A percentile compares a stretch with the other conserved stretches of the same genome.
These are phyloP conservation scores for Metschnikowia noctiluminum DNA, from an alignment of 805 yeast species.

Conservation along the genomic window DNA sequence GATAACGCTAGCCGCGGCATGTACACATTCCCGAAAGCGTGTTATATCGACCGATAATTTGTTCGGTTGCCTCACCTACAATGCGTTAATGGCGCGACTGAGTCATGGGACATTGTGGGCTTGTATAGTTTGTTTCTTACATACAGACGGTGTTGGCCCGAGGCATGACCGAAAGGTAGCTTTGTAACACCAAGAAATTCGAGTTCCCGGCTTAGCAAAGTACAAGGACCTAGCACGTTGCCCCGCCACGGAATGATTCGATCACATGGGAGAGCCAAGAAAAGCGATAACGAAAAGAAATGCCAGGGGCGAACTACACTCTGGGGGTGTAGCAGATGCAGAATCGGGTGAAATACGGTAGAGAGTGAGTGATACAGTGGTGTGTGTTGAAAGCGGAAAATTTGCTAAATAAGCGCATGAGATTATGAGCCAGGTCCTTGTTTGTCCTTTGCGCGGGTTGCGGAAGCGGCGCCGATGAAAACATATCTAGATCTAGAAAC, in stretches of 20 bases:
- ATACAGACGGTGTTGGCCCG: too few species aligned
- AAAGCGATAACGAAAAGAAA: not conserved
- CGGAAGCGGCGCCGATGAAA: conserved; percentile 1
- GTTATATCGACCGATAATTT: not conserved
- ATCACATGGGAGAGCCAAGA: not conserved
- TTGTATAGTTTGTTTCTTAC: too few species aligned
- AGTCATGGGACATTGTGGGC: conserved; percentile 1
- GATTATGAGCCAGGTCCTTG: not conserved
- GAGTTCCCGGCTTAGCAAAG: too few species aligned
- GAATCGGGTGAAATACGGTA: too few species aligned
- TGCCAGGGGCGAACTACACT: not conserved
- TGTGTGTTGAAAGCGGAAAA: too few species aligned
- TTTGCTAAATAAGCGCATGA: not conserved
- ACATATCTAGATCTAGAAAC: too few species aligned
- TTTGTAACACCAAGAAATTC: too few species aligned
- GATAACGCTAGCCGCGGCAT: conserved; percentile 3
- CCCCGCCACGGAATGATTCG: too few species aligned
- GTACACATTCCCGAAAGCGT: not conserved
- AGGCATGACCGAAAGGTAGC: too few species aligned
- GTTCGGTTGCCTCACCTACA: conserved; percentile 1
- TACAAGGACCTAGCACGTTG: not conserved
- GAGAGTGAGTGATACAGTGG: too few species aligned
- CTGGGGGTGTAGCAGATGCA: too few species aligned
- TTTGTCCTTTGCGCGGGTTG: not conserved
- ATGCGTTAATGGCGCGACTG: conserved; percentile 4